These are phyloP conservation scores for Xylaria multiplex DNA, from an alignment of 2,329 filamentous ascomycete genomes.

Conservation along the genomic window DNA sequence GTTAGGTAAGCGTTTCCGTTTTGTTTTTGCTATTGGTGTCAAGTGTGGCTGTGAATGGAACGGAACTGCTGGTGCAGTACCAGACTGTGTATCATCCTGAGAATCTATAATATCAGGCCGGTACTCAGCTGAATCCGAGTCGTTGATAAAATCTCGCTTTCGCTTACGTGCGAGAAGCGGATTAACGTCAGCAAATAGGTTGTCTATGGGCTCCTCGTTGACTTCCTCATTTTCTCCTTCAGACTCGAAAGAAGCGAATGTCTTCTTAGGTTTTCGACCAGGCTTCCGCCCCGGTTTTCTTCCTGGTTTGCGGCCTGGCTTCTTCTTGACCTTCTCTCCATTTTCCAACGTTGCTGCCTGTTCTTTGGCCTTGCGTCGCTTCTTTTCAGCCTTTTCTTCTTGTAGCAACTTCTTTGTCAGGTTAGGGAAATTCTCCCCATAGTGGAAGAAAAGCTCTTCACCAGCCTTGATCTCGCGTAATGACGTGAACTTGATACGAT, in stretches of 20 bases:
- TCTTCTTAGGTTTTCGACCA: slow-evolving; percentile 48
- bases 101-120: slow-evolving; percentile 41
- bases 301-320: slow-evolving; percentile 47
- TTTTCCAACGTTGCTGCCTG: slow-evolving; percentile 39
- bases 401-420: slow-evolving; percentile 64
- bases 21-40: slow-evolving; percentile 20
- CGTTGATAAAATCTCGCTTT: slow-evolving; percentile 41
- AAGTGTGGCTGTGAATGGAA: slow-evolving; percentile 17
- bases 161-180: slow-evolving; percentile 42
- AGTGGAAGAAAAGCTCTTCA: slow-evolving; percentile 85
- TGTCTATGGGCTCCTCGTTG: slow-evolving; percentile 39
- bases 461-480: slow-evolving; percentile 73
- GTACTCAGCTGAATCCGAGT: slow-evolving; percentile 46
- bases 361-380: slow-evolving; percentile 46
- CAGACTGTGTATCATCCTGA: slow-evolving; percentile 43
- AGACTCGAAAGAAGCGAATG: slow-evolving; percentile 44
- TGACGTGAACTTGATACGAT: slow-evolving; percentile 79
- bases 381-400: slow-evolving; percentile 53
- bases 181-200: slow-evolving; percentile 41
- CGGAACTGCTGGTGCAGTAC: slow-evolving; percentile 24
- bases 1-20: slow-evolving; percentile 32
- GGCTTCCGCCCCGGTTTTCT: slow-evolving; percentile 46
- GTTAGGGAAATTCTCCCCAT: slow-evolving; percentile 75
- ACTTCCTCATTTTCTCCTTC: slow-evolving; percentile 45
- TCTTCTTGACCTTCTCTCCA: slow-evolving; percentile 44